Evolutionary conservation across 805 yeast species (phyloP), one percentile per base, ranked within the genome.

Genomic region (Wickerhamiella brachini): DNA sequence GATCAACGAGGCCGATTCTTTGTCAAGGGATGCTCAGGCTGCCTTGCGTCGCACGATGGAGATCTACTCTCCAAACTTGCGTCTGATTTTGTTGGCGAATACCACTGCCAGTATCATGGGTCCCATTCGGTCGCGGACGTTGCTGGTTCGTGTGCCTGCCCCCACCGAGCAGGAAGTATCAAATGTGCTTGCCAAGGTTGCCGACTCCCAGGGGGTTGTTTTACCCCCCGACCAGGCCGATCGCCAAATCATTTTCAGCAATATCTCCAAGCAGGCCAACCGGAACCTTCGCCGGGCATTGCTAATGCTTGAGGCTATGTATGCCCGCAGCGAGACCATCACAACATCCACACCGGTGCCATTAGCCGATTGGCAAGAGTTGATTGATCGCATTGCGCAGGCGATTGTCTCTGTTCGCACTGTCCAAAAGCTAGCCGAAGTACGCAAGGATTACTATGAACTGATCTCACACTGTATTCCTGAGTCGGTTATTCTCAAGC

Each of bases 391-490:
- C 54, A 70, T 89, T 57, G 83, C 94, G 0, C 68, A 64, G 6
- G 73, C 77, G 13, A 78, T 88, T 42, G 65, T 73, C 43, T 71
- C 73, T 49, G 83, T 79, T 44, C 76, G 86, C 57, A 74, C 81
- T 1, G 95, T 88, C 21, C 55, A 53, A 34, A 60, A 52, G 61
- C 69, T 62, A 56, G 72, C 56, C 56, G 73, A 43, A 76, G 80
- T 62, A 69, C 82, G 58, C 73, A 94, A 72, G 70, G 83, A 34
- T 71, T 79, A 23, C 68, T 90, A 93, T 66, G 97, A 93, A 63
- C 70, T 93, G 37, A 67, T 93, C 34, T 80, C 96, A 0, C 98
- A 93, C 66, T 89, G 97, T 59, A 90, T 93, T 41, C 97, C 98
- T 0, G 82, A 97, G 2, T 76, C 81, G 52, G 69, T 79, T n/a